phyloP scores from a whole-genome alignment of 192 early-diverging fungal genomes.

The Coemansia umbellata region DNA sequence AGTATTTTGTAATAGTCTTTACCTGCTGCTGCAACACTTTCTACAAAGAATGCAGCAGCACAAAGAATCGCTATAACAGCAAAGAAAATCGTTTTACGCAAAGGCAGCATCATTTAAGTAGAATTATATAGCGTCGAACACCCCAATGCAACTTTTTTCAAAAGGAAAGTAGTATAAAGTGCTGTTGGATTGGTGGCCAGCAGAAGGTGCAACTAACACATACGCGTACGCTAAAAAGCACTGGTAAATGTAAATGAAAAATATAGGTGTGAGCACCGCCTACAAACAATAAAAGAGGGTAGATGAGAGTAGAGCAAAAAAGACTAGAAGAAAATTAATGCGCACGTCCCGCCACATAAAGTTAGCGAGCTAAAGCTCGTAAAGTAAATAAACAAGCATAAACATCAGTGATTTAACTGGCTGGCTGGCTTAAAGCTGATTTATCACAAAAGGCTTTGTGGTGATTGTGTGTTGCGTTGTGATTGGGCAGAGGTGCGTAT shows the following conservation, averaged over 20 bases:
- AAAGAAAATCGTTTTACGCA: neutral
- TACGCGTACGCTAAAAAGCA: neutral
- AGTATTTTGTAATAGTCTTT: conserved; percentile 87
- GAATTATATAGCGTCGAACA: neutral
- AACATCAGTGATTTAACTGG: too few relatives aligned
- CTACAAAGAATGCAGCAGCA: neutral
- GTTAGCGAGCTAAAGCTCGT: too few relatives aligned
- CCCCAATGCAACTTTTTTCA: neutral
- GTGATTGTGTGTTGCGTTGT: too few relatives aligned
- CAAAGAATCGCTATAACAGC: conserved; percentile 3
- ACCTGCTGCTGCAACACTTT: conserved; percentile 19
- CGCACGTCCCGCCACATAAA: too few relatives aligned
- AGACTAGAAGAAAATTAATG: too few relatives aligned
- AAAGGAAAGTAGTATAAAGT: neutral
- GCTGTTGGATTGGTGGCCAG: neutral
- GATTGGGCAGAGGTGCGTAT: too few relatives aligned
- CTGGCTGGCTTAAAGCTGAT: too few relatives aligned
- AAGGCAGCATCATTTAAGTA: neutral
- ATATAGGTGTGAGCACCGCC: too few relatives aligned
- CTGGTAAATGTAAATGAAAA: neutral
- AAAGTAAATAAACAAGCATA: too few relatives aligned
- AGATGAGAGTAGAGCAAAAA: too few relatives aligned
- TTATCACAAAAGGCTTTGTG: too few relatives aligned
- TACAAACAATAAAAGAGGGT: too few relatives aligned
- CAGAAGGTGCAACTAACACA: neutral